Evolutionary conservation across 257 asterid species (phyloP).

Genomic region (Eucommia ulmoides): DNA sequence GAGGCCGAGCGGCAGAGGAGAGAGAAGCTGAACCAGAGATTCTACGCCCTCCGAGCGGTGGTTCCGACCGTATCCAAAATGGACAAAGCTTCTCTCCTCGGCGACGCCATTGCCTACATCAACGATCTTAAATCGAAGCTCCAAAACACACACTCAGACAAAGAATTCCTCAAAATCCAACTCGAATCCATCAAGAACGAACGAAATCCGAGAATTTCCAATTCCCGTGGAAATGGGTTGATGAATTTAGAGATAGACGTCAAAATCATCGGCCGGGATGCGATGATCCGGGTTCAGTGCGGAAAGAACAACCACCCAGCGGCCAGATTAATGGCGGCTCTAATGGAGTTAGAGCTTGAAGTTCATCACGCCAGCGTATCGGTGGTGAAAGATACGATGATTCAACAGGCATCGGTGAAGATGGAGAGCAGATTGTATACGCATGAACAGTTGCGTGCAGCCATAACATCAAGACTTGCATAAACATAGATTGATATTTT

Average conservation of each 20-base stretch:
- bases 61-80: conserved; percentile 83
- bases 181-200: conserved; percentile 43
- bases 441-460: neutral
- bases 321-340: conserved; percentile 19
- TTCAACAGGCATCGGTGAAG: neutral
- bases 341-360: conserved; percentile 19
- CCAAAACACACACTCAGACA: conserved; percentile 30
- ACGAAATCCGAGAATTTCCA: conserved; percentile 7
- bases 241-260: conserved; percentile 13
- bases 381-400: conserved; percentile 8
- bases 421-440: neutral
- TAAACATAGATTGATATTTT: too few species aligned
- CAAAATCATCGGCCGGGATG: conserved; percentile 23
- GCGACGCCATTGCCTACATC: conserved; percentile 73
- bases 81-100: conserved; percentile 91
- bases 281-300: conserved; percentile 17
- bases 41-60: conserved; percentile 72
- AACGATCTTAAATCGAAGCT: conserved; percentile 57
- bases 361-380: conserved; percentile 22
- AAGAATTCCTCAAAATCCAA: conserved; percentile 37
- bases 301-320: conserved; percentile 20
- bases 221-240: conserved; percentile 3
- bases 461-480: neutral
- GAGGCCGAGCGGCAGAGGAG: conserved; percentile 95
- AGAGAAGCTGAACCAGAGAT: conserved; percentile 76